phyloP scores from a whole-genome alignment of 208 protist genomes.

The Trypanosoma cruzi region DNA sequence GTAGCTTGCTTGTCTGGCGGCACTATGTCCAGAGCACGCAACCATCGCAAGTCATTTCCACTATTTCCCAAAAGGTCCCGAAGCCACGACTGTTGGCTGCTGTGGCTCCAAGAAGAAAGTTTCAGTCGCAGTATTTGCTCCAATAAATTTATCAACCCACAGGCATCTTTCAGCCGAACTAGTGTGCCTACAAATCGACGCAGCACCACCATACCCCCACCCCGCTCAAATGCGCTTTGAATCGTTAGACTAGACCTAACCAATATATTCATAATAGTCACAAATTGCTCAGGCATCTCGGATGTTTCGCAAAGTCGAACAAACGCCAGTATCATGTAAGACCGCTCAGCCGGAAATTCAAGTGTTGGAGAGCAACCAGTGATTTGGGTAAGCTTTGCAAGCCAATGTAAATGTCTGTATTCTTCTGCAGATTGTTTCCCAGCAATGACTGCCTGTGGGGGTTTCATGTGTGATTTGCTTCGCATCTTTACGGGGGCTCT shows the following conservation, averaged over 20 bases:
- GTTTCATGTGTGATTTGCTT: slow-evolving; percentile 14
- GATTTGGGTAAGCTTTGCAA: slow-evolving; percentile 61
- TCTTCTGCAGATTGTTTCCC: slow-evolving; percentile 66
- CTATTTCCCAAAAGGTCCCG: slow-evolving; percentile 48
- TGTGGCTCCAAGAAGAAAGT: slow-evolving; percentile 46
- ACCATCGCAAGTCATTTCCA: slow-evolving; percentile 60
- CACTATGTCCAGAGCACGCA: slow-evolving; percentile 52
- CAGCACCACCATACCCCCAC: slow-evolving; percentile 67
- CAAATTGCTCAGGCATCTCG: slow-evolving; percentile 56
- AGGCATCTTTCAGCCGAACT: slow-evolving; percentile 32
- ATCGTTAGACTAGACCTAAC: slow-evolving; percentile 51
- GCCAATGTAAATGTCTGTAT: slow-evolving; percentile 75
- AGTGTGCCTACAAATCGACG: slow-evolving; percentile 59
- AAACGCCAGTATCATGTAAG: slow-evolving; percentile 51
- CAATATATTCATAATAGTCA: slow-evolving; percentile 57
- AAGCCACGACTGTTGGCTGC: slow-evolving; percentile 70
- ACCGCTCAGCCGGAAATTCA: slow-evolving; percentile 66
- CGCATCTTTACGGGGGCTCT: slow-evolving; percentile 21
- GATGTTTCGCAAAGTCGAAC: slow-evolving; percentile 77
- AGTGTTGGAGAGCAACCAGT: slow-evolving; percentile 45
- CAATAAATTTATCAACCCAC: slow-evolving; percentile 56
- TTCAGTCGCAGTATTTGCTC: slow-evolving; percentile 58
- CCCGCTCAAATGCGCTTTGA: slow-evolving; percentile 64
- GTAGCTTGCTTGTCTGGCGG: slow-evolving; percentile 43
- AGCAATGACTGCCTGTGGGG: slow-evolving; percentile 24